Evolutionary conservation across 1,139 yeast species (phyloP), one percentile per base, ranked within the genome.

Genomic region (Candida sp.): DNA sequence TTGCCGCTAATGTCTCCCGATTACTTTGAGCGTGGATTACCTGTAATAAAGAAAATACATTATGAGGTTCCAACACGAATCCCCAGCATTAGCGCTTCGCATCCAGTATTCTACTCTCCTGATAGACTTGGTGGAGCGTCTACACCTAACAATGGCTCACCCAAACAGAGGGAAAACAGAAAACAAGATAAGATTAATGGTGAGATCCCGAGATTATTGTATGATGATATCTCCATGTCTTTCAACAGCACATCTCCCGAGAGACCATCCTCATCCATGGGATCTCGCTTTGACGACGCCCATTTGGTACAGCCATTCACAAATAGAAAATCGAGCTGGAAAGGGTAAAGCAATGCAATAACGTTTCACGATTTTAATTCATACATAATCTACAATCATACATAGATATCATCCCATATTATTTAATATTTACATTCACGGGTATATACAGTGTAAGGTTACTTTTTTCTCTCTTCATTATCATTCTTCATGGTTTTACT

Each of bases 401-500:
- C n/a, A n/a, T 25, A 25, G 33, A 30, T 30, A 30, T 30, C 19
- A 30, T 9, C 9, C 19, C 19, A 9, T 30, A 30, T 30, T 30
- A 33, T 34, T 30, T 35, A 39, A 33, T 32, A 41, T 38, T 23
- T 39, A 41, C 42, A 40, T 30, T n/a, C n/a, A 12, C 5, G 33
- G 35, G 23, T 42, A 42, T 27, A 29, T 38, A 27, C 35, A 25
- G 9, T 25, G 29, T 25, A 30, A 34, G 21, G 9, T 22, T 12
- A 35, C 21, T 35, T 35, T 23, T 21, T 12, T 8, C 37, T 44
- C 2, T 36, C 19, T 9, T 42, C 30, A 35, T 49, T 48, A 11
- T 22, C 35, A 29, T 42, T 29, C 19, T 54, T 53, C 68, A 72
- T 67, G 4, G 78, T 70, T 45, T 61, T 67, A 49, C 77, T 71